Percentiles rank a stretch among this genome's conserved stretches.
Evolutionary conservation across 2,329 filamentous ascomycete genomes (phyloP).

Genomic region (Coniosporium tulheliwenetii): DNA sequence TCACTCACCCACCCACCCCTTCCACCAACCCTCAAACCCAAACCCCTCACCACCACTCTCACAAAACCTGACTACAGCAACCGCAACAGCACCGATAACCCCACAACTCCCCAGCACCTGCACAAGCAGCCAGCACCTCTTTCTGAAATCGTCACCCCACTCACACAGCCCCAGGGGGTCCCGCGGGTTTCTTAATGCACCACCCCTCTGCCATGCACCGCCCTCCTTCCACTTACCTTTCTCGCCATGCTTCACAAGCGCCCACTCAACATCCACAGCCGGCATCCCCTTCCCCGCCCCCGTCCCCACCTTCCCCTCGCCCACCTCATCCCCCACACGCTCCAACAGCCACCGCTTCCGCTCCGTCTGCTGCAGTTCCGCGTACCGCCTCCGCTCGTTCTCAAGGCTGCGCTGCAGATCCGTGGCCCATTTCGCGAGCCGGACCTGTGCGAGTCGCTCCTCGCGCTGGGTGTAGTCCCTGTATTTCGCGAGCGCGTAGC

Average conservation of each 20-base stretch:
- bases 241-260: background rate
- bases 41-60: slow-evolving; percentile 12
- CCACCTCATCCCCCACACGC: slow-evolving; percentile 25
- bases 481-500: slow-evolving; percentile 40
- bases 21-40: slow-evolving; percentile 11
- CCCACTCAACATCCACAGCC: background rate
- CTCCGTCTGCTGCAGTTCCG: slow-evolving; percentile 41
- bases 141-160: slow-evolving; percentile 48
- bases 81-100: slow-evolving; percentile 54
- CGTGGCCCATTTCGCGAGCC: slow-evolving; percentile 66
- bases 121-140: slow-evolving; percentile 49
- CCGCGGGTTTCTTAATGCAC: background rate
- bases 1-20: slow-evolving; percentile 1
- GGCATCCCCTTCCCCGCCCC: background rate
- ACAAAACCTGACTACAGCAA: slow-evolving; percentile 25
- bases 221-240: no score
- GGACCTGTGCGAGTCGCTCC: slow-evolving; percentile 48
- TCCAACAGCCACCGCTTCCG: slow-evolving; percentile 48
- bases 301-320: slow-evolving; percentile 27
- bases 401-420: slow-evolving; percentile 64
- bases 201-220: background rate
- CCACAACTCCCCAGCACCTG: slow-evolving; percentile 62
- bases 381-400: slow-evolving; percentile 56
- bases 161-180: slow-evolving; percentile 46
- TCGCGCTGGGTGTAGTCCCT: slow-evolving; percentile 43